These are phyloP conservation scores for Coniochaeta sp. DNA, from an alignment of 2,329 filamentous ascomycete species.

Conservation along the genomic window DNA sequence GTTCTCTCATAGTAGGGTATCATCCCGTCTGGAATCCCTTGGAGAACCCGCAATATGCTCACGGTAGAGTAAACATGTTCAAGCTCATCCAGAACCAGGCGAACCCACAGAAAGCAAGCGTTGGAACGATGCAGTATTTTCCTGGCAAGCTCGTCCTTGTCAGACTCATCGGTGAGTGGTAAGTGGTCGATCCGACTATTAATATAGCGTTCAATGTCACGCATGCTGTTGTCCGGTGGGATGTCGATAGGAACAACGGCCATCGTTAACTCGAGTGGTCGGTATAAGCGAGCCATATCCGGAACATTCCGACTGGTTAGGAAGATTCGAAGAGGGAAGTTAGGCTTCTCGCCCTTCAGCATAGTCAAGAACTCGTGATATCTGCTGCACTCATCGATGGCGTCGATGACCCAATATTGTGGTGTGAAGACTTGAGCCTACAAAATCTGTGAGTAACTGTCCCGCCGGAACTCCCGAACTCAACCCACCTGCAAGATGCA, in stretches of 20 bases:
- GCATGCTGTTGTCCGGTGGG: constrained; percentile 14
- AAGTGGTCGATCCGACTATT: constrained; percentile 12
- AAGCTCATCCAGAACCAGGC: constrained; percentile 22
- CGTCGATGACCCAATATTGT: constrained; percentile 28
- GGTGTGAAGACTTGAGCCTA: constrained; percentile 8
- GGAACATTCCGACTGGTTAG: constrained; percentile 18
- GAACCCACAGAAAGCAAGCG: constrained; percentile 24
- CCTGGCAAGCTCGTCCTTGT: constrained; percentile 9
- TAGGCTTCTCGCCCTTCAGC: constrained; percentile 10
- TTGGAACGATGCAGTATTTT: constrained; percentile 18
- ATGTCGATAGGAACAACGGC: constrained; percentile 9
- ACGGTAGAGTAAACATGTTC: constrained; percentile 14
- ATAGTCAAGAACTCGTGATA: constrained; percentile 16
- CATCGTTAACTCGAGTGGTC: constrained; percentile 4
- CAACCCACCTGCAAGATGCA: constrained; percentile 18
- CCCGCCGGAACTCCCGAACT: too few relatives aligned
- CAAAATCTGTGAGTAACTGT: neutral
- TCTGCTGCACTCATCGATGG: constrained; percentile 23
- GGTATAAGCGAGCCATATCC: constrained; percentile 10
- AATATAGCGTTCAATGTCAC: constrained; percentile 19
- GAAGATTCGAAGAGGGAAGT: constrained; percentile 18
- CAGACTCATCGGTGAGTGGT: constrained; percentile 7
- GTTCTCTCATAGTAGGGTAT: constrained; percentile 16
- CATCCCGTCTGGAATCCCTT: constrained; percentile 24
- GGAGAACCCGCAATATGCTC: constrained; percentile 18